A percentile compares a stretch with the other conserved stretches of the same genome.
Evolutionary conservation across 2,329 filamentous ascomycete species (phyloP).

Genomic region (Bipolaris oryzae): DNA sequence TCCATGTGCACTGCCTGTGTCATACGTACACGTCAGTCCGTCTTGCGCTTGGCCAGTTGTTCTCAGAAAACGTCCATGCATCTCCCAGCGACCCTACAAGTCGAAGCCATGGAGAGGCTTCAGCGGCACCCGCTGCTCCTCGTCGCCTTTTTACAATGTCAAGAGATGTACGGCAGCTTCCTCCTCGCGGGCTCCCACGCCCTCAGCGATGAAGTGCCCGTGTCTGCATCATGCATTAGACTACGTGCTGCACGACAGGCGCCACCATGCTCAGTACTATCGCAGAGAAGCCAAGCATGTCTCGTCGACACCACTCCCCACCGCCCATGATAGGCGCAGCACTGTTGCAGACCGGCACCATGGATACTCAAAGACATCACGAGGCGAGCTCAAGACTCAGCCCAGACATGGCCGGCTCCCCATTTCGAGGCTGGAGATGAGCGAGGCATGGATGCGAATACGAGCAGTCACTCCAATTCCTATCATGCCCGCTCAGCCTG

Average conservation of each 20-base stretch:
- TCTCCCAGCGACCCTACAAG: background rate
- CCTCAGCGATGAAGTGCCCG: slow-evolving; percentile 3
- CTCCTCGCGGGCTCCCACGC: background rate
- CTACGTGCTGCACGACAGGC: slow-evolving; percentile 13
- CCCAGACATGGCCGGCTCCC: background rate
- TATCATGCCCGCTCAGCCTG: background rate
- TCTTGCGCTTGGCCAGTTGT: too few species aligned
- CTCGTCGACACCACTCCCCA: background rate
- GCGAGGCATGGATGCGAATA: slow-evolving; percentile 25
- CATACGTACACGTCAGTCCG: too few species aligned
- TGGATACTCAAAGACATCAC: background rate
- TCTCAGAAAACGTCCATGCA: background rate
- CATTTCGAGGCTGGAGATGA: slow-evolving; percentile 14
- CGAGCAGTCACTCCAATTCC: slow-evolving; percentile 6
- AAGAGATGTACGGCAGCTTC: background rate
- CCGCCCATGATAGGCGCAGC: background rate
- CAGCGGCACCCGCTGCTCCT: background rate
- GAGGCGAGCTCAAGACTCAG: background rate
- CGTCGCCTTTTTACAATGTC: slow-evolving; percentile 1
- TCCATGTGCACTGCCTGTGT: too few species aligned
- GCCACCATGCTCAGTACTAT: background rate
- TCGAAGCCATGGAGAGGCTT: slow-evolving; percentile 9
- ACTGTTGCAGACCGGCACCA: background rate
- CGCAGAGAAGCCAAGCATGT: background rate
- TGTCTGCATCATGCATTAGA: slow-evolving; percentile 13